These are phyloP conservation scores for Kodamaea plutei DNA, from an alignment of 1,139 yeast species.

Conservation along the genomic window DNA sequence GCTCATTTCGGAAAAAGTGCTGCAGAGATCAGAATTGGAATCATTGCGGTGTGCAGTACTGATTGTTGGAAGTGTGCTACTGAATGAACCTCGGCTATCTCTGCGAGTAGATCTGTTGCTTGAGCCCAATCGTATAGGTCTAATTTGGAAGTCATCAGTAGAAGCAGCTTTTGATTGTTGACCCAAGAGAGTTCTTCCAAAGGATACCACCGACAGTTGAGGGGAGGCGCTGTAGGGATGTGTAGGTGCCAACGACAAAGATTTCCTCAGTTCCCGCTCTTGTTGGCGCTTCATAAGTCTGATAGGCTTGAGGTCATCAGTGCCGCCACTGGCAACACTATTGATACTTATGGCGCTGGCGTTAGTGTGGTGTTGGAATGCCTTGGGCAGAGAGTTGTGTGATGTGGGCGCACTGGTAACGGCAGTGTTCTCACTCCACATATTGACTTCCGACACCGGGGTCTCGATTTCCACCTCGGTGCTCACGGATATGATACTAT, in stretches of 20 bases:
- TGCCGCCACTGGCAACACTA: conserved; percentile 5
- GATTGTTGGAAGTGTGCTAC: conserved; percentile 4
- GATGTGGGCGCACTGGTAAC: conserved; percentile 7
- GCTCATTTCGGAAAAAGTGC: conserved; percentile 8
- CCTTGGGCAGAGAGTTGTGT: conserved; percentile 4
- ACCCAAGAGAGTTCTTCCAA: conserved; percentile 4
- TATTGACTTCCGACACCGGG: conserved; percentile 10
- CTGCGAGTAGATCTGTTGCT: conserved; percentile 10
- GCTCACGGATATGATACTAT: conserved; percentile 2
- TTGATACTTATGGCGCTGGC: conserved; percentile 5
- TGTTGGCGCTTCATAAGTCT: conserved; percentile 28
- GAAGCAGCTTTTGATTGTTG: conserved; percentile 7
- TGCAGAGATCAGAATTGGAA: conserved; percentile 9
- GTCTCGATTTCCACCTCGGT: conserved; percentile 8
- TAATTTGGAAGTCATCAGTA: conserved; percentile 28
- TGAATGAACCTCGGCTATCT: conserved; percentile 4
- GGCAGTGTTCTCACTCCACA: conserved; percentile 10
- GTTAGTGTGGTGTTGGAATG: conserved; percentile 1
- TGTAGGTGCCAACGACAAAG: conserved; percentile 1
- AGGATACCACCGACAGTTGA: conserved; percentile 4
- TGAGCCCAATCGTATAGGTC: conserved; percentile 32
- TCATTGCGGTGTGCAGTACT: conserved; percentile 6
- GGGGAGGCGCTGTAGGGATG: conserved; percentile 6
- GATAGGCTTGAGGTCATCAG: conserved; percentile 27
- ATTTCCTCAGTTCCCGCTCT: conserved; percentile 9